These are phyloP conservation scores for Scalesia atractyloides DNA, from an alignment of 129 eudicot genomes.

Conservation along the genomic window DNA sequence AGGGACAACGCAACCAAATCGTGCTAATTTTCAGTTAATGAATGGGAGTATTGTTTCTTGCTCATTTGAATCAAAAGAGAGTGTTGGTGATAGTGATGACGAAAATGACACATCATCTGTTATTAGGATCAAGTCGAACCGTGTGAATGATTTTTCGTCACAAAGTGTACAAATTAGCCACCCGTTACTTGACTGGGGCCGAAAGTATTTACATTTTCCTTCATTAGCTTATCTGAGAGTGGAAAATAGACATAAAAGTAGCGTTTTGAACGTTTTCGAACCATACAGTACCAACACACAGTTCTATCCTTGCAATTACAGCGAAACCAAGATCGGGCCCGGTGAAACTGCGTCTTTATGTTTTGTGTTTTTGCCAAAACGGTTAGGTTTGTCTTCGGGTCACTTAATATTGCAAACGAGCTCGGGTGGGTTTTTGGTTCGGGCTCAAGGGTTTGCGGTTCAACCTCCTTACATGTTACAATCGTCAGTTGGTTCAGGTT, in stretches of 20 bases:
- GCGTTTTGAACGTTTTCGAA: conserved; percentile 44
- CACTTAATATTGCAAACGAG: conserved; percentile 80
- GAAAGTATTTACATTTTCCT: conserved; percentile 59
- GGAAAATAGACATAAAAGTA: conserved; percentile 51
- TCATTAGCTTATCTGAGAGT: conserved; percentile 59
- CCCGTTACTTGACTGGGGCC: conserved; percentile 73
- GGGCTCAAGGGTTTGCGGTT: conserved; percentile 62
- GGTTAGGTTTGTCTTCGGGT: conserved; percentile 67
- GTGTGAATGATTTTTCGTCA: conserved; percentile 48
- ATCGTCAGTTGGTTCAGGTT: conserved; percentile 47
- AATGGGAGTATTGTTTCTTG: conserved; percentile 59
- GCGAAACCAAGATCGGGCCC: conserved; percentile 62
- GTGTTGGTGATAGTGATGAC: conserved; percentile 21
- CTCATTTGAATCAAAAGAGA: conserved; percentile 49
- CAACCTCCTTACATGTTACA: conserved; percentile 68
- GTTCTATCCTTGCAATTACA: conserved; percentile 75
- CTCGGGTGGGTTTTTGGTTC: conserved; percentile 79
- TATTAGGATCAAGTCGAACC: conserved; percentile 37
- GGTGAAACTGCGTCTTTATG: conserved; percentile 79
- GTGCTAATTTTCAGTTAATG: conserved; percentile 42
- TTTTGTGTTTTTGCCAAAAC: conserved; percentile 65
- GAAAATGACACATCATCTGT: conserved; percentile 38
- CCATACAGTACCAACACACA: conserved; percentile 76
- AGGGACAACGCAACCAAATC: conserved; percentile 8
- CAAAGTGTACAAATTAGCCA: conserved; percentile 64